Conservation (phyloP, 1,284 basidiomycete species). For the Meripilus lineatus region DNA sequence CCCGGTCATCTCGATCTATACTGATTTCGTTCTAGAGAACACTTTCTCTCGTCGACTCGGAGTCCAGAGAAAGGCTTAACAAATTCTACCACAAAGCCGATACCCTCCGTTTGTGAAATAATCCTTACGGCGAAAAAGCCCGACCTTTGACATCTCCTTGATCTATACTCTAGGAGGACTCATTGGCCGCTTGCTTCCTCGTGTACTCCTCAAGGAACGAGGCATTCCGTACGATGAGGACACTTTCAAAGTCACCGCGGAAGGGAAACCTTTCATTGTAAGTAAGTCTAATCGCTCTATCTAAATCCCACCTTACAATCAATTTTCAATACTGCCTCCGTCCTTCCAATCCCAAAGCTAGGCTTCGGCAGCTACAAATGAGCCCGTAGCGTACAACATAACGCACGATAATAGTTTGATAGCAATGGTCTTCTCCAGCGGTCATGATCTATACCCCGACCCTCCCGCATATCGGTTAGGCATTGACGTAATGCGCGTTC, state of each 20-base stretch:
- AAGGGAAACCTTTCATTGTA: slow-evolving; percentile 73
- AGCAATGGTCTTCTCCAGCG: slow-evolving; percentile 59
- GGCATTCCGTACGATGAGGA: slow-evolving; percentile 44
- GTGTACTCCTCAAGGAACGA: slow-evolving; percentile 51
- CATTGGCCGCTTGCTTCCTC: slow-evolving; percentile 65
- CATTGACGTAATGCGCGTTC: slow-evolving; percentile 74
- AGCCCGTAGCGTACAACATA: slow-evolving; percentile 69
- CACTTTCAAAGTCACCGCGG: slow-evolving; percentile 48
- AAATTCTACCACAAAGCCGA: slow-evolving; percentile 68
- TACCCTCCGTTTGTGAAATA: slow-evolving; percentile 54
- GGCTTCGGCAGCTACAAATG: slow-evolving; percentile 39
- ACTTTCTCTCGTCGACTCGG: slow-evolving; percentile 49
- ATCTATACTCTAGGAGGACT: slow-evolving; percentile 49
- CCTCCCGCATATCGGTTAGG: slow-evolving; percentile 62
- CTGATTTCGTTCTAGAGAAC: slow-evolving; percentile 44
- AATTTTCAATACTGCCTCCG: slow-evolving; percentile 1
- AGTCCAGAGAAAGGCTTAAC: slow-evolving; percentile 48
- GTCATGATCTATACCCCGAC: slow-evolving; percentile 34
- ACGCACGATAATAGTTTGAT: slow-evolving; percentile 74
- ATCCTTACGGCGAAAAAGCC: not conserved
- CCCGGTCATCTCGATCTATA: not conserved
- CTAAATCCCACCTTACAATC: not conserved
- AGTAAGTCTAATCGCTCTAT: slow-evolving; percentile 21
- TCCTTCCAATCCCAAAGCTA: slow-evolving; percentile 19
- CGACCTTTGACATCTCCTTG: slow-evolving; percentile 1